Base-by-base conservation (phyloP, 2,329 filamentous ascomycete species). In the Emmonsia crescens region DNA sequence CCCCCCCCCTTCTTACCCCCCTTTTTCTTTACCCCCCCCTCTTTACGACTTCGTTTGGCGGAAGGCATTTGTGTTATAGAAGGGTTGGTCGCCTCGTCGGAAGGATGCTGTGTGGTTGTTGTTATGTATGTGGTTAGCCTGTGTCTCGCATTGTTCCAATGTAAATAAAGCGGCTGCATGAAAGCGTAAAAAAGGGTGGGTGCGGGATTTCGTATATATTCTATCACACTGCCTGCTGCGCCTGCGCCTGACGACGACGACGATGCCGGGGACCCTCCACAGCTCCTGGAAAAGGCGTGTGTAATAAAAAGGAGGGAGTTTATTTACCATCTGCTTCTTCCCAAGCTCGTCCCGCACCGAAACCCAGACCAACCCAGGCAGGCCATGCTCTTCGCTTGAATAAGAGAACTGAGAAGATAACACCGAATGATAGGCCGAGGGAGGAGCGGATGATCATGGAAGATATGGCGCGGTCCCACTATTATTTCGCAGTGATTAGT, bases 391-490 rank as follows among this genome's bases (percentile, higher is more conserved):
- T 88, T 78, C 95, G 89, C 84, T 96, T 96, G 85, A 99, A 99
- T 61, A 99, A 80, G 63, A 99, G 88, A 64, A 99, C 92, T 64
- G 94, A 97, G 83, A 99, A 97, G 79, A 99, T 90, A 76, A 99
- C 88, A 75, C 94, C 94, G 79, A 99, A 99, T 69, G 89, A 91
- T 75, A 97, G 89, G 73, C 94, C 94, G 77, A 99, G 88, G 61
- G 89, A 88, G 67, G 93, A 97, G 78, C 95, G 92, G 82, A 99
- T 95, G 75, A 99, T 85, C 77, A 96, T 85, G 74, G 95, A 96
- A 70, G 94, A 97, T 70, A 99, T 87, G 79, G 94, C 96, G 80
- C 89, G 93, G 77, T 99, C 94, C 94, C 94, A 99, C 94, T 99
- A 69, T 67, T 48, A 12, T n/a, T 12, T 24, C 12, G n/a, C n/a